These are phyloP conservation scores for Rehmannia glutinosa DNA, from an alignment of 257 asterid genomes.

Conservation along the genomic window DNA sequence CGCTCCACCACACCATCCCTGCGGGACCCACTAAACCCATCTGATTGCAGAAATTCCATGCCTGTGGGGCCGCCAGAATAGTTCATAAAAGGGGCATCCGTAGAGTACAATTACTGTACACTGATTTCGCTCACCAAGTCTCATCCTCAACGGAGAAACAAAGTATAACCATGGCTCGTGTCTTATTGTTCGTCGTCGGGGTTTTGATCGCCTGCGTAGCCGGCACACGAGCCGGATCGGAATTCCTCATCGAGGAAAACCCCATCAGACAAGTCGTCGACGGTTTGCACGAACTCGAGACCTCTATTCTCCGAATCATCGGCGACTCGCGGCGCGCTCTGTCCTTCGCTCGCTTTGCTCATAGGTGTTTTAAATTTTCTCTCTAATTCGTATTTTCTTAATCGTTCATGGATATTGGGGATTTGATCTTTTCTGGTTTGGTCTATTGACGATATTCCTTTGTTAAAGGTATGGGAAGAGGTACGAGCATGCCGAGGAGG, in stretches of 20 bases:
- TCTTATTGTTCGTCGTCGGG: slow-evolving; percentile 29
- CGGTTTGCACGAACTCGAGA: slow-evolving; percentile 59
- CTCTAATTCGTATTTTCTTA: background rate
- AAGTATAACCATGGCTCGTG: slow-evolving; percentile 41
- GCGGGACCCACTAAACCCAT: background rate
- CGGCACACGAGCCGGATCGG: slow-evolving; percentile 35
- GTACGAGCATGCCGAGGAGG: slow-evolving; percentile 67
- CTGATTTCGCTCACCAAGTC: background rate
- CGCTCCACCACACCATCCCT: background rate
- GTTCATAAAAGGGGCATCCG: background rate
- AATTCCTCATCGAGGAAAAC: slow-evolving; percentile 38
- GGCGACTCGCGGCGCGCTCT: slow-evolving; percentile 72
- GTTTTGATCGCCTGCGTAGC: slow-evolving; percentile 35
- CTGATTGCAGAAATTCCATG: background rate
- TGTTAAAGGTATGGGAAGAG: slow-evolving; percentile 62
- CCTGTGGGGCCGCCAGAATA: background rate
- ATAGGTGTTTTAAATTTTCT: slow-evolving; percentile 30
- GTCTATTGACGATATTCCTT: background rate
- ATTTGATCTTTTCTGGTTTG: background rate
- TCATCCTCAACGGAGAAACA: background rate
- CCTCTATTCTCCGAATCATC: slow-evolving; percentile 40
- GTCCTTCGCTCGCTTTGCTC: slow-evolving; percentile 83
- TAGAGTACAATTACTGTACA: background rate
- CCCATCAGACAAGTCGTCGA: slow-evolving; percentile 93
- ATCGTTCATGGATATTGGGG: background rate